Conservation (phyloP, 2,329 filamentous ascomycete species). For the Paecilomyces sp. region DNA sequence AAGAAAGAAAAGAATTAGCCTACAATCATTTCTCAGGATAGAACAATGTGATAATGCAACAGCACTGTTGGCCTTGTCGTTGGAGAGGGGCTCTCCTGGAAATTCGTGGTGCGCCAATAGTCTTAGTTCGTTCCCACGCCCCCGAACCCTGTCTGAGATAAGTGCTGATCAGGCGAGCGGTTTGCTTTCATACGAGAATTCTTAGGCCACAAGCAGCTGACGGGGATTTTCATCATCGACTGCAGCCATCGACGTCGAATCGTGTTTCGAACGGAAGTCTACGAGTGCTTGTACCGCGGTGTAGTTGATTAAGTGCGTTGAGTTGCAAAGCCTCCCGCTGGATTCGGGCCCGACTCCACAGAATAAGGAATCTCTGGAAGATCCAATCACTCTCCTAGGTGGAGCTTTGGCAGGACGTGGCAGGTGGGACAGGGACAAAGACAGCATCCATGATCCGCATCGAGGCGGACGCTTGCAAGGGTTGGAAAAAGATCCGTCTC, state of each 20-base stretch:
- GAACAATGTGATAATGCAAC: background rate
- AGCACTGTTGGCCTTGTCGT: background rate
- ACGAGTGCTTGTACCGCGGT: background rate
- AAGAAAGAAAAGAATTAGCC: background rate
- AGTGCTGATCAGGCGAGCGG: background rate
- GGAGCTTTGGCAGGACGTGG: slow-evolving; percentile 12
- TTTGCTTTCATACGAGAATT: background rate
- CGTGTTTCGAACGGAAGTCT: background rate
- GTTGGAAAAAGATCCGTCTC: slow-evolving; percentile 5
- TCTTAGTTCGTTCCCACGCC: background rate
- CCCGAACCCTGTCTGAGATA: background rate
- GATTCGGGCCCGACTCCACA: background rate
- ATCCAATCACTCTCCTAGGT: slow-evolving; percentile 12
- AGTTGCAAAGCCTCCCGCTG: background rate
- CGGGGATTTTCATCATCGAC: background rate
- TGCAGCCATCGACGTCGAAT: background rate
- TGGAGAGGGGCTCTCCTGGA: background rate
- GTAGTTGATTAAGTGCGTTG: background rate
- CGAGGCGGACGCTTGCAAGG: slow-evolving; percentile 19
- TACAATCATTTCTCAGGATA: background rate
- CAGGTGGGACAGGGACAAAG: slow-evolving; percentile 23
- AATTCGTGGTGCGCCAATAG: background rate
- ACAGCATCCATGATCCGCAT: slow-evolving; percentile 10
- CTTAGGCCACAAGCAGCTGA: background rate
- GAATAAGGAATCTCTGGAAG: background rate